These are phyloP conservation scores for Russula sp. DNA, from an alignment of 768 basidiomycete genomes.

Conservation along the genomic window DNA sequence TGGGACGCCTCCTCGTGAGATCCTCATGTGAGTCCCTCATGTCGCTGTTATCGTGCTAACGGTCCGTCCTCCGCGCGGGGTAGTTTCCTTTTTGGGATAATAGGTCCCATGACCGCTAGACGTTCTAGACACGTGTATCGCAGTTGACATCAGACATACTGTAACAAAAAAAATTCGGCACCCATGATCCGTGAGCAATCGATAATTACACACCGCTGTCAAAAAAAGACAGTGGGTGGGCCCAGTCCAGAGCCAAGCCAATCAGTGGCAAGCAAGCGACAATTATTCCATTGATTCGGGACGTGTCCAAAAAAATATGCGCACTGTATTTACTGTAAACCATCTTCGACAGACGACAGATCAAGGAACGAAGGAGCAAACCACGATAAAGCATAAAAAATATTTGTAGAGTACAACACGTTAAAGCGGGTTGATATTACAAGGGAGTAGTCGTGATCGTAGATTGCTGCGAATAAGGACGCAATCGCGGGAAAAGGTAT, in stretches of 20 bases:
- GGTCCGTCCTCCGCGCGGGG: no score
- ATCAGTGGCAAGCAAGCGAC: neutral
- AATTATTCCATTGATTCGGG: neutral
- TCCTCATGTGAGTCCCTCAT: no score
- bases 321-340: neutral
- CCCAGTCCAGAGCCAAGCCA: neutral
- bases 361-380: neutral
- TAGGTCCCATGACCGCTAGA: no score
- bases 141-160: no score
- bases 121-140: no score
- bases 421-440: neutral
- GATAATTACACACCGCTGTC: neutral
- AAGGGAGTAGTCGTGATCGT: neutral
- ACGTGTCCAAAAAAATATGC: neutral
- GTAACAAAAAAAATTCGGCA: no score
- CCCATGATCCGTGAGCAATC: no score
- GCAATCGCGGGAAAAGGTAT: neutral
- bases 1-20: no score
- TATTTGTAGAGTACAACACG: slow-evolving; percentile 11
- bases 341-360: no score
- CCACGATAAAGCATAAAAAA: neutral
- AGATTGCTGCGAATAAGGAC: neutral
- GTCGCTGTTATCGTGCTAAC: no score
- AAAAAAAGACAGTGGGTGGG: neutral
- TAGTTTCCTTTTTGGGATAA: no score